Percentiles rank a stretch among this genome's conserved stretches.
Evolutionary conservation across 768 basidiomycete genomes (phyloP).

Genomic region (Pholiota molesta): DNA sequence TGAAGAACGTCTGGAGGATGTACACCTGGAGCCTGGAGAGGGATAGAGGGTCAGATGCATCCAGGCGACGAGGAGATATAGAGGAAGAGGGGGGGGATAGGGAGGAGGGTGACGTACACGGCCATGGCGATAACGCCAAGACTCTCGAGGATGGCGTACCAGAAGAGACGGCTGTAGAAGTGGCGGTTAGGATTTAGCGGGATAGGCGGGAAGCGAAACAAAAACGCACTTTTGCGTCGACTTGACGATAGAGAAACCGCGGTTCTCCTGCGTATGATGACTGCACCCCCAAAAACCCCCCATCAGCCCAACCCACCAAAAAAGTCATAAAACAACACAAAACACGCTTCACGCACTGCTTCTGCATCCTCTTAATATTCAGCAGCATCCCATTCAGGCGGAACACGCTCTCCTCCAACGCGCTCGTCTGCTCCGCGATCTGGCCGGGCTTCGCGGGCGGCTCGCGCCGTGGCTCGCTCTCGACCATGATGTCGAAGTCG

Average conservation of each 20-base stretch:
- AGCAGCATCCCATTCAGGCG: conserved; percentile 84
- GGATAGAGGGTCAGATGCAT: neutral
- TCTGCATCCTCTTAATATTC: conserved; percentile 91
- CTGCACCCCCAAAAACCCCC: conserved; percentile 48
- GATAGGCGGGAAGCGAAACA: neutral
- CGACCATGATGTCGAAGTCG: conserved; percentile 97
- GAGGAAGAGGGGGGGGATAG: conserved; percentile 4
- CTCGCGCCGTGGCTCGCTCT: conserved; percentile 92
- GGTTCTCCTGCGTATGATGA: conserved; percentile 92
- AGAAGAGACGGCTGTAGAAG: conserved; percentile 76
- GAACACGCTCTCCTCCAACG: conserved; percentile 95
- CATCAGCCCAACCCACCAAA: too few species aligned
- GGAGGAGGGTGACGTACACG: conserved; percentile 54
- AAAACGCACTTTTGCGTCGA: conserved; percentile 79
- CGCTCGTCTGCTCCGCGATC: conserved; percentile 89
- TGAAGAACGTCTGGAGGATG: conserved; percentile 94
- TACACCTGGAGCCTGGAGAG: conserved; percentile 80
- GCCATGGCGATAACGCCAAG: conserved; percentile 84
- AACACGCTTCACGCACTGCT: conserved; percentile 62
- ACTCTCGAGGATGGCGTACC: conserved; percentile 88
- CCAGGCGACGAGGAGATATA: neutral
- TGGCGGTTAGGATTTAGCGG: neutral
- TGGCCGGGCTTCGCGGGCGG: conserved; percentile 87
- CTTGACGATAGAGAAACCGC: conserved; percentile 91
- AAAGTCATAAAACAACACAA: too few species aligned